Base-by-base conservation (phyloP, 306 rosid genomes). In the Inga laurina region DNA sequence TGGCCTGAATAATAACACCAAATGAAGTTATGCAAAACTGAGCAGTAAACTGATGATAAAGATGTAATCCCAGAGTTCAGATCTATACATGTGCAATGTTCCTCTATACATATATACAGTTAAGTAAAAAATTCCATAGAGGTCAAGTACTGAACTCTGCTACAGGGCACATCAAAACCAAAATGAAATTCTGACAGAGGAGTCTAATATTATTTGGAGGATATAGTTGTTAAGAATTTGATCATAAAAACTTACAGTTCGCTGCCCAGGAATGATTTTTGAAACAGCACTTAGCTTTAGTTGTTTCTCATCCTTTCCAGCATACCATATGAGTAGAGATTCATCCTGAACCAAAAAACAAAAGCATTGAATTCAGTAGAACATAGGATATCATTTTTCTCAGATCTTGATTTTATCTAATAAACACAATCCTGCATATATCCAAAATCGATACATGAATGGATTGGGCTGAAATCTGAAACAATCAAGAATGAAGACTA, bases 211-310 rank as follows among this genome's bases (percentile, higher is more conserved):
- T 85, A 74, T 64, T 75, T 70, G 27, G 72, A 35, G 59, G 76
- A 74, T 74, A 72, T 68, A 64, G 44, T 69, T 61, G 66, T 67
- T 62, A 51, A n/a, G 22, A 45, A 61, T 77, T 81, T 49, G 51
- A 75, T n/a, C 16, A 24, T 79, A 74, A 70, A 87, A 90, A 90
- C 99, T 91, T 90, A 96, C 99, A 85, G 99, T 96, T 68, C 98
- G 90, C 88, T 96, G 99, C 35, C 99, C 99, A 70, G 98, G 97
- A 88, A 93, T 92, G 84, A 96, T 96, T 83, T 83, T 91, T 68
- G 97, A 88, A 83, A 94, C 99, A 67, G 85, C 88, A 84, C 94
- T 85, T 71, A 96, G 89, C 86, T 89, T 91, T 77, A 96, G 75
- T 15, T 92, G 91, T 67, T 91, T 96, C 90, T 96, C 98, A 52